Base-by-base conservation (phyloP, 176 grass and related monocot species). In the Miscanthus lutarioriparius region DNA sequence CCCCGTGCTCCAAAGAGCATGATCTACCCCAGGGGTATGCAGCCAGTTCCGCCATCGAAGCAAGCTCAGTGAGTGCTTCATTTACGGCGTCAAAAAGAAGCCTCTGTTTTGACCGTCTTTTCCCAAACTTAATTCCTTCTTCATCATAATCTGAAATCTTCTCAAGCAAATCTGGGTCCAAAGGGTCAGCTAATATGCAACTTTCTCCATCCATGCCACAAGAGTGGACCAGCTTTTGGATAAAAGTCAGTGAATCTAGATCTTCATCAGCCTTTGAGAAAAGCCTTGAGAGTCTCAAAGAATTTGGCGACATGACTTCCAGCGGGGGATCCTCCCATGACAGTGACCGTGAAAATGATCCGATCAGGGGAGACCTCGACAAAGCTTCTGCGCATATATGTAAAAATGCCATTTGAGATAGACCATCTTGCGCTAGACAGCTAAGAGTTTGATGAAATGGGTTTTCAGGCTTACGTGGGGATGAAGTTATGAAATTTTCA, bases 261-360 rank as follows among this genome's bases (percentile, higher is more conserved):
- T 99, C 96, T 75, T 96, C 91, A 20, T 99, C 96, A 64, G 88
- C 96, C 81, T 91, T 94, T 0, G 96, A 92, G 78, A 99, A 91
- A 89, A 92, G 82, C 39, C 83, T 86, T 23, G 88, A 94, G 76
- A 95, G 85, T 65, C 91, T 91, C 85, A 91, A 78, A 39, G 96
- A 90, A 89, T 96, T 96, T 48, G 89, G 89, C 0, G 93, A 99
- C 77, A 84, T 83, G 36, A 70, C 81, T 87, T 94, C 91, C 5
- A 82, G 62, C 26, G 86, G 82, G 69, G 89, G 89, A 75, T 80
- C 79, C 76, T 89, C 89, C 86, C 89, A 83, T 7, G 91, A 86
- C 17, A 92, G 64, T 12, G 89, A 96, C 12, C 96, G 78, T 85
- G 91, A 92, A 92, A 96, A 86, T 17, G 96, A 94, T 51, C 89